phyloP scores from a whole-genome alignment of 208 protist species.

The Giardia muris region DNA sequence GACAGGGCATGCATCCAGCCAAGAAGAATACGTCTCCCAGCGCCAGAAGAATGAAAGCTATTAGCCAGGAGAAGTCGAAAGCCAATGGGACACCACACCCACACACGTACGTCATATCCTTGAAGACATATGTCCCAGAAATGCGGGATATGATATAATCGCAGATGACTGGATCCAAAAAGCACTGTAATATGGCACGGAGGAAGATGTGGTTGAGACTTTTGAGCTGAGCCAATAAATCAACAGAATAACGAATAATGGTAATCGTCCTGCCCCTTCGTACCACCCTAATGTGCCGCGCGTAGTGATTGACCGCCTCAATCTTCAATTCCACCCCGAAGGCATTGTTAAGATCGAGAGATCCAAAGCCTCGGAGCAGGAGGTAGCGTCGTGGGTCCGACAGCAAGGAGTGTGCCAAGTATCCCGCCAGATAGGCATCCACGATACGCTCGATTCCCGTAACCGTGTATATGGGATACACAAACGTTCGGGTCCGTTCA shows the following conservation, averaged over 20 bases:
- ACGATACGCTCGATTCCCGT: background rate
- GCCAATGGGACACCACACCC: background rate
- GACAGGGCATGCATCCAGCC: no score
- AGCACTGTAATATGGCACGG: background rate
- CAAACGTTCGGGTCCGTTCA: background rate
- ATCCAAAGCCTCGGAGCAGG: background rate
- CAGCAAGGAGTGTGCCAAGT: background rate
- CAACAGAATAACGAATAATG: background rate
- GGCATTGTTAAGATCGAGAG: background rate
- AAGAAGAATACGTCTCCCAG: no score
- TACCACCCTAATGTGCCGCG: background rate
- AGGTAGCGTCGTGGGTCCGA: background rate
- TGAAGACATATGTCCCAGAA: background rate
- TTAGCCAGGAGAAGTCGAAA: background rate
- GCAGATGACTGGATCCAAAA: background rate
- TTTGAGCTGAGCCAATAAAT: background rate
- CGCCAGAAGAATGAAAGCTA: no score
- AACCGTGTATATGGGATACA: background rate
- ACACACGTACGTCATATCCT: background rate
- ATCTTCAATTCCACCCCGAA: background rate
- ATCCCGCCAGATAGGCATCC: background rate
- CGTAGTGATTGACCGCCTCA: background rate
- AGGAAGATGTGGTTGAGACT: background rate
- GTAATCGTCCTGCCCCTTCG: background rate
- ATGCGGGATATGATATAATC: background rate